These are phyloP conservation scores for Suillus plorans DNA, from an alignment of 768 basidiomycete genomes.

Conservation along the genomic window DNA sequence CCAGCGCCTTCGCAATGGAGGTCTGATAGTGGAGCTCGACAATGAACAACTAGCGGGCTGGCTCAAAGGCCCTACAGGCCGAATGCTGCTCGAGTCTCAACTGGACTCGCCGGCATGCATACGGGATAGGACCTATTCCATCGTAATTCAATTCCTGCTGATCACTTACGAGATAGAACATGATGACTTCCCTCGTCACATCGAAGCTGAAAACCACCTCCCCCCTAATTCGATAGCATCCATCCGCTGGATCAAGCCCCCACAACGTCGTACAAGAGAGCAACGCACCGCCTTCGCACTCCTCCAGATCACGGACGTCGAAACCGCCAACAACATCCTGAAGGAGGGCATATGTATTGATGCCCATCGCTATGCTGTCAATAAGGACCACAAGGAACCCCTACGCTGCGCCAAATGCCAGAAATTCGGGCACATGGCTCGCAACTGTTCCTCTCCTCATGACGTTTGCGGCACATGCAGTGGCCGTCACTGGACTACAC, in stretches of 20 bases:
- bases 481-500: neutral
- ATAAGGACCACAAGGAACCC: slow-evolving; percentile 12
- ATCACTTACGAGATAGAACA: slow-evolving; percentile 12
- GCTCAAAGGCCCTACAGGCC: too few relatives aligned
- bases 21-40: too few relatives aligned
- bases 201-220: slow-evolving; percentile 21
- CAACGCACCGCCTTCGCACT: slow-evolving; percentile 27
- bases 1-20: neutral
- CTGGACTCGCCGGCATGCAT: neutral
- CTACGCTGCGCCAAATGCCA: slow-evolving; percentile 1
- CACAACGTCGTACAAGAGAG: neutral
- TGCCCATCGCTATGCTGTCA: slow-evolving; percentile 10
- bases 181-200: neutral
- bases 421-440: slow-evolving; percentile 2
- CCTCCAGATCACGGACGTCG: slow-evolving; percentile 15
- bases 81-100: too few relatives aligned
- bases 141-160: slow-evolving; percentile 24
- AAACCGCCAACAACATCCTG: slow-evolving; percentile 25
- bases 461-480: slow-evolving; percentile 7
- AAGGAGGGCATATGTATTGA: slow-evolving; percentile 18
- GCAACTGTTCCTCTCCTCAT: neutral
- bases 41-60: too few relatives aligned
- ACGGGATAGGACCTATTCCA: neutral
- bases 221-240: neutral
- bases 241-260: slow-evolving; percentile 29